Conservation (phyloP, 1,284 basidiomycete genomes). For the Anthracocystis panici-leucophaei region DNA sequence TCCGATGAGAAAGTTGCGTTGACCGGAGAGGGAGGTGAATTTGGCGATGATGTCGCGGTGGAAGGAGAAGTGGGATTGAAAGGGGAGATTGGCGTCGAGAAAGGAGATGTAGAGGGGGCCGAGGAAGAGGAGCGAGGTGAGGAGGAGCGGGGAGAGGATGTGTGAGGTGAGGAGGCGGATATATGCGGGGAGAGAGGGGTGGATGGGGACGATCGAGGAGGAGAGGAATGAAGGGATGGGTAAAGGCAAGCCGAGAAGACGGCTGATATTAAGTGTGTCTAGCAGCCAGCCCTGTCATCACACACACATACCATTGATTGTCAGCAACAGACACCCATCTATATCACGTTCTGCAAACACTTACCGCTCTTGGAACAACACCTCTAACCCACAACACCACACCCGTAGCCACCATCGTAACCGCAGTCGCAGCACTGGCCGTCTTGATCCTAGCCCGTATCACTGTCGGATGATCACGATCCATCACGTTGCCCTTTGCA, state of each 20-base stretch:
- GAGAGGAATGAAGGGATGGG: constrained; percentile 48
- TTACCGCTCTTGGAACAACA: constrained; percentile 20
- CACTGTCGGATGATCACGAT: constrained; percentile 52
- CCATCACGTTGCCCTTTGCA: constrained; percentile 24
- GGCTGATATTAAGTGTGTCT: constrained; percentile 28
- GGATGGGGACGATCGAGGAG: constrained; percentile 44
- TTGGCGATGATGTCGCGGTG: constrained; percentile 71
- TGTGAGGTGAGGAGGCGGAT: constrained; percentile 9
- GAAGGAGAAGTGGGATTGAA: constrained; percentile 71
- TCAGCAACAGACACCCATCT: neutral
- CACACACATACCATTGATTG: neutral
- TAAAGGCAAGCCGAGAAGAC: constrained; percentile 52
- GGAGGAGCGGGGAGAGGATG: constrained; percentile 17
- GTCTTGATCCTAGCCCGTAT: constrained; percentile 50
- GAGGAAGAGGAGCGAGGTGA: constrained; percentile 83
- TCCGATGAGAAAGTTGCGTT: constrained; percentile 83
- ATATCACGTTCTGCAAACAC: constrained; percentile 2
- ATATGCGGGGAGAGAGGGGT: constrained; percentile 28
- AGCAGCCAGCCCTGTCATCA: constrained; percentile 24
- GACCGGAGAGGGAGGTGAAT: constrained; percentile 74
- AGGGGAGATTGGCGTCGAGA: constrained; percentile 76
- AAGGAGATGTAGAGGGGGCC: constrained; percentile 82
- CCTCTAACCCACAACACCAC: constrained; percentile 23
- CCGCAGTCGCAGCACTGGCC: constrained; percentile 30
- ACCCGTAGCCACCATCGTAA: constrained; percentile 26